Evolutionary conservation across 2,329 filamentous ascomycete genomes (phyloP).

Genomic region (Diplodia scrobiculata): DNA sequence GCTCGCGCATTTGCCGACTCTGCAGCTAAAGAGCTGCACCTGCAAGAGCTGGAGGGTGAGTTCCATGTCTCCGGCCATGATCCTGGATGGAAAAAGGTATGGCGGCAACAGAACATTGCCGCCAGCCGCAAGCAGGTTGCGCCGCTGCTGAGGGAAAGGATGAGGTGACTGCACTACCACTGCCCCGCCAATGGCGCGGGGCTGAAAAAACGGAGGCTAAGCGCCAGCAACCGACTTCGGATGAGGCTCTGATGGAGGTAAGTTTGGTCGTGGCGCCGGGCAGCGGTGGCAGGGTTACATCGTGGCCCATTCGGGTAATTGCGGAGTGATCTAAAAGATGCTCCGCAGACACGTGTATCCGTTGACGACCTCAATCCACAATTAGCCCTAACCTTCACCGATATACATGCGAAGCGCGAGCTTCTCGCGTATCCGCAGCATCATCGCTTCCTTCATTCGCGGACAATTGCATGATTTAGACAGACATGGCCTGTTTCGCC

Average conservation of each 20-base stretch:
- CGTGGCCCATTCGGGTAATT: constrained; percentile 24
- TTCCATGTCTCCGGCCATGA: constrained; percentile 39
- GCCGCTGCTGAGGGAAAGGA: constrained; percentile 56
- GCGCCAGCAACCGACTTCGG: constrained; percentile 19
- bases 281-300: constrained; percentile 25
- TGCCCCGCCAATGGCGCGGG: constrained; percentile 17
- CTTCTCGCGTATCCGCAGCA: constrained; percentile 9
- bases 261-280: constrained; percentile 18
- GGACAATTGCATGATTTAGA: constrained; percentile 24
- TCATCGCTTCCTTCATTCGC: constrained; percentile 16
- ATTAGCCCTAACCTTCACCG: constrained; percentile 26
- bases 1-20: constrained; percentile 58
- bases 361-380: constrained; percentile 26
- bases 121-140: constrained; percentile 66
- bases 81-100: constrained; percentile 59
- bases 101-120: constrained; percentile 64
- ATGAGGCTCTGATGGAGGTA: constrained; percentile 25
- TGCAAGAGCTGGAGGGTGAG: constrained; percentile 58
- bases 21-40: constrained; percentile 54
- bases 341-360: constrained; percentile 30
- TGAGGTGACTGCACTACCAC: constrained; percentile 20
- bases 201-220: constrained; percentile 23
- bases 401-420: constrained; percentile 19
- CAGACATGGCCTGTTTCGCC: constrained; percentile 14
- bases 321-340: constrained; percentile 17